phyloP scores from a whole-genome alignment of 495 filamentous ascomycete species.

The Xylaria nigripes region DNA sequence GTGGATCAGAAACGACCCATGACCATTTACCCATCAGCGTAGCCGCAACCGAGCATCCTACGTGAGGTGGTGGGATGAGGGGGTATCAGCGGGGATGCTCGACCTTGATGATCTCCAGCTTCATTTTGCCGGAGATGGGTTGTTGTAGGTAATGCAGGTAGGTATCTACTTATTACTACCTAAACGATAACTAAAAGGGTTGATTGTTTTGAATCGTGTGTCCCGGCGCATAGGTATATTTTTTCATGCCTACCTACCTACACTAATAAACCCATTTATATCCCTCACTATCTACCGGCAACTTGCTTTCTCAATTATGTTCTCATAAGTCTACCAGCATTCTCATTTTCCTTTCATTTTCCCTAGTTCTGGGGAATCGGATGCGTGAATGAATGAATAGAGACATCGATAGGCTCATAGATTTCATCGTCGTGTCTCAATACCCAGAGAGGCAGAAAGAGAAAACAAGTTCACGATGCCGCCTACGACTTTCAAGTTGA shows the following conservation, averaged over 20 bases:
- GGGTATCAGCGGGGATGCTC: neutral
- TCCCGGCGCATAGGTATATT: neutral
- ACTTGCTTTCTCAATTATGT: neutral
- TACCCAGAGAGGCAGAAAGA: neutral
- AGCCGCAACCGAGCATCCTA: neutral
- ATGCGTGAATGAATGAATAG: neutral
- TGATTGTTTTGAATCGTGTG: neutral
- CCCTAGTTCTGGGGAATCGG: neutral
- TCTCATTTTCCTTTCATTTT: neutral
- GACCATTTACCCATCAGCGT: neutral
- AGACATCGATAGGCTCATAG: neutral
- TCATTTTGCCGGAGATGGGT: conserved; percentile 20
- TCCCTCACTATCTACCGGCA: neutral
- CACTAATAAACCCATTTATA: neutral
- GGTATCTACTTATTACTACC: too few relatives aligned
- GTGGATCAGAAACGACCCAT: neutral
- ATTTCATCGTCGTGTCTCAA: neutral
- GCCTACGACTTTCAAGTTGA: conserved; percentile 56
- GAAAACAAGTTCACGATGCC: conserved; percentile 32
- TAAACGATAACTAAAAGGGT: neutral
- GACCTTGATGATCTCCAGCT: conserved; percentile 9
- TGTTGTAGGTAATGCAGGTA: neutral
- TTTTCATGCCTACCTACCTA: neutral
- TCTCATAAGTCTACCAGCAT: neutral
- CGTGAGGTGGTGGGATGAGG: neutral